Percentiles rank a stretch among this genome's conserved stretches.
Conservation (phyloP, 2,329 filamentous ascomycete genomes). For the Zarea fungicola region DNA sequence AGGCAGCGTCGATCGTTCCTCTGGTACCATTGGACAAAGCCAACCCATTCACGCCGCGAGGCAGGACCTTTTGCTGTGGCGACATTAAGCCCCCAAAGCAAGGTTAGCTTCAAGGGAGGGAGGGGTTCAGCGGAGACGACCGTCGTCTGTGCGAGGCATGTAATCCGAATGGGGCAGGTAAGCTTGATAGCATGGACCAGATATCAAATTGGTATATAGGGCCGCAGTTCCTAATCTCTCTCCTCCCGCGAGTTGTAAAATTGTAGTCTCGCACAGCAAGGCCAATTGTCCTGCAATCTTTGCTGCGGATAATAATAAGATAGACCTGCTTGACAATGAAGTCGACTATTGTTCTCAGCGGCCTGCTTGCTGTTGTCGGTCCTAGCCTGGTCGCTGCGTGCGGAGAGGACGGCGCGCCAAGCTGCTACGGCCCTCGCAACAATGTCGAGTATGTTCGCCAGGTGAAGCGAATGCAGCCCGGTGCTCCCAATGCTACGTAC, state of each 20-base stretch:
- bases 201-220: not conserved
- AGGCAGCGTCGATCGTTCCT: not conserved
- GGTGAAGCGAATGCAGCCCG: constrained; percentile 45
- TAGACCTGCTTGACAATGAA: not conserved
- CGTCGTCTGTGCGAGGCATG: constrained; percentile 1
- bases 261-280: too few species aligned
- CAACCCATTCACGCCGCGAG: too few species aligned
- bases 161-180: not conserved
- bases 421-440: constrained; percentile 37
- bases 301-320: not conserved
- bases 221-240: not conserved
- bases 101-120: not conserved
- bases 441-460: constrained; percentile 40
- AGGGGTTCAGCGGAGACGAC: not conserved
- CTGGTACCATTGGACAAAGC: not conserved
- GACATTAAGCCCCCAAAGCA: too few species aligned
- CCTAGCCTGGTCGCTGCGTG: constrained; percentile 27
- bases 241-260: too few species aligned
- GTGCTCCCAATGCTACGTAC: constrained; percentile 35
- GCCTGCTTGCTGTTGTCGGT: constrained; percentile 12
- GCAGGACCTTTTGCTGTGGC: too few species aligned
- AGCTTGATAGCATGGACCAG: not conserved
- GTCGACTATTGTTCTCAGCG: not conserved
- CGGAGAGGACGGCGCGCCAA: constrained; percentile 20
- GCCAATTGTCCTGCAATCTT: not conserved